These are phyloP conservation scores for Emergomyces pasteurianus DNA, from an alignment of 2,329 filamentous ascomycete genomes.

Conservation along the genomic window DNA sequence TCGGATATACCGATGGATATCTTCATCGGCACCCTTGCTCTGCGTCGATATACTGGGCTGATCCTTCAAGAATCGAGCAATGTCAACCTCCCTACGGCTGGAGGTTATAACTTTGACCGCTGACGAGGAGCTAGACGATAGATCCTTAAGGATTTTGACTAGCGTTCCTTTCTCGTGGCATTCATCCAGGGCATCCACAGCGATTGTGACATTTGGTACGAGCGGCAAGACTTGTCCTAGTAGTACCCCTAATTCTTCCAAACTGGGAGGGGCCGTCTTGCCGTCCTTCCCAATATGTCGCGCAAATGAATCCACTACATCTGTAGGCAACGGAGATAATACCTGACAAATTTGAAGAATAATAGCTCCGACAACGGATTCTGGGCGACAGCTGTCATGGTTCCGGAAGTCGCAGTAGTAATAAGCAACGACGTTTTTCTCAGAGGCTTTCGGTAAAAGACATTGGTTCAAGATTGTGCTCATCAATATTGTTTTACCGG, in stretches of 20 bases:
- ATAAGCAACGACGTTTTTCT: background rate
- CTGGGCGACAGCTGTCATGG: conserved; percentile 1
- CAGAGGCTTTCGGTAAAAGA: background rate
- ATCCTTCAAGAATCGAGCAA: conserved; percentile 1
- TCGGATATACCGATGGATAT: conserved; percentile 1
- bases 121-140: background rate
- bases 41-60: background rate
- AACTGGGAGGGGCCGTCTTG: background rate
- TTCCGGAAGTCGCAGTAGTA: conserved; percentile 4
- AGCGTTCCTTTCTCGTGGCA: background rate
- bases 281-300: conserved; percentile 2
- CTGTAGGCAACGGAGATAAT: background rate
- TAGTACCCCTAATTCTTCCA: background rate
- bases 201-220: background rate
- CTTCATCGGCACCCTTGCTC: background rate
- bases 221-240: background rate
- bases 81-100: conserved; percentile 1
- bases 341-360: conserved; percentile 1
- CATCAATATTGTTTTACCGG: conserved; percentile 1
- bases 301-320: background rate
- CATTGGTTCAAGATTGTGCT: conserved; percentile 3
- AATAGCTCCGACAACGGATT: background rate
- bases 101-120: background rate
- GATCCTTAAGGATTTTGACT: background rate
- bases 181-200: conserved; percentile 1